Evolutionary conservation across 2,329 filamentous ascomycete species (phyloP).

Genomic region (Colletotrichum sp.): DNA sequence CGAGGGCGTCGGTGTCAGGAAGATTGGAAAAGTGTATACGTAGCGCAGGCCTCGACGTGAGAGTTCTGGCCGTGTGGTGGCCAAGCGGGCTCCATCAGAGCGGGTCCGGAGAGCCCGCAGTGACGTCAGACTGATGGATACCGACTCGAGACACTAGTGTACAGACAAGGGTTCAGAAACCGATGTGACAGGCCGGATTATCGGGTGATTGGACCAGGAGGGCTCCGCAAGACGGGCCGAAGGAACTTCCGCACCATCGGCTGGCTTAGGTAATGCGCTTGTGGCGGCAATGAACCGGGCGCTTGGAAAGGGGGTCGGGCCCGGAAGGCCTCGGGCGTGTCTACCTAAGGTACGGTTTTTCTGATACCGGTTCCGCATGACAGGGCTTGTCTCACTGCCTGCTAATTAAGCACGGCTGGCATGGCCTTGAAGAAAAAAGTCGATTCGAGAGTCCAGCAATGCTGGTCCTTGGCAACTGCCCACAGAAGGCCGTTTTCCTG

Average conservation of each 20-base stretch:
- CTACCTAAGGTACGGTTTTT: not conserved
- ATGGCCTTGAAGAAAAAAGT: not conserved
- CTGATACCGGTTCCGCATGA: not conserved
- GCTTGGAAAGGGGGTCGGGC: not conserved
- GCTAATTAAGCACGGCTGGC: not conserved
- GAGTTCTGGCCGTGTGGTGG: not conserved
- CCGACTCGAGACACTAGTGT: not conserved
- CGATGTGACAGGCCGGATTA: not conserved
- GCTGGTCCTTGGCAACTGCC: not conserved
- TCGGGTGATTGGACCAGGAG: not conserved
- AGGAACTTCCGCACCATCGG: not conserved
- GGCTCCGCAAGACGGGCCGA: constrained; percentile 11
- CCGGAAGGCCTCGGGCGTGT: constrained; percentile 2
- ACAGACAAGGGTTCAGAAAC: not conserved
- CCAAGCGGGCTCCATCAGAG: not conserved
- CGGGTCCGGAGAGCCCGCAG: constrained; percentile 4
- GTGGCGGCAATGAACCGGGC: not conserved
- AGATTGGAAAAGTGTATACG: not conserved
- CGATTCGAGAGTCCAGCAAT: not conserved
- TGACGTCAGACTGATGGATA: not conserved
- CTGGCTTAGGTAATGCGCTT: not conserved
- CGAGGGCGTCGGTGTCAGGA: not conserved
- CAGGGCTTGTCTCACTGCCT: not conserved
- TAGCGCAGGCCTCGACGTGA: not conserved
- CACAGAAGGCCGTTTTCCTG: not conserved